phyloP scores from a whole-genome alignment of 2,329 filamentous ascomycete genomes.

The Penicillium fuscoglaucum region DNA sequence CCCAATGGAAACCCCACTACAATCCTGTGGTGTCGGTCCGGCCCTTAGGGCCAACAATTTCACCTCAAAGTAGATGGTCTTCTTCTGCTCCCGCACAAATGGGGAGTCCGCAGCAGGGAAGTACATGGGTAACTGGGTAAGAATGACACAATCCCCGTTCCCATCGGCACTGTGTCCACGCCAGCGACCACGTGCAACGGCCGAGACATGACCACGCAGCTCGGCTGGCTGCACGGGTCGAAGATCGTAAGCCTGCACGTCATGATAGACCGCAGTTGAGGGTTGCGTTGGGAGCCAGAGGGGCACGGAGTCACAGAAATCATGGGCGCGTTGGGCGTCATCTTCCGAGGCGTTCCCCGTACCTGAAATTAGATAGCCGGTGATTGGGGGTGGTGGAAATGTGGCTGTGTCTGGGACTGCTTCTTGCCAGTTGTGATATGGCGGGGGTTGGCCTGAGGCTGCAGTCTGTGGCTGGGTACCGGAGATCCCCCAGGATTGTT shows the following conservation, averaged over 20 bases:
- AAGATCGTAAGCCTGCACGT: slow-evolving; percentile 48
- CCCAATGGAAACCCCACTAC: slow-evolving; percentile 59
- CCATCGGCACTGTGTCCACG: slow-evolving; percentile 45
- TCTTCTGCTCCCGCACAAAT: slow-evolving; percentile 45
- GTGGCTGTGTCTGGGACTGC: slow-evolving; percentile 59
- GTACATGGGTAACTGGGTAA: slow-evolving; percentile 59
- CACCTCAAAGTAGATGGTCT: slow-evolving; percentile 62
- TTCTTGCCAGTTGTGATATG: slow-evolving; percentile 63
- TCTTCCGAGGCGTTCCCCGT: slow-evolving; percentile 58
- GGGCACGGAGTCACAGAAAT: slow-evolving; percentile 55
- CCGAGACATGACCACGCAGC: slow-evolving; percentile 42
- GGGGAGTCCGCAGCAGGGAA: slow-evolving; percentile 54
- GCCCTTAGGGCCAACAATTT: slow-evolving; percentile 48
- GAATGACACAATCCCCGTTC: slow-evolving; percentile 53
- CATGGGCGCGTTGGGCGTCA: slow-evolving; percentile 57
- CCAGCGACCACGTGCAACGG: slow-evolving; percentile 44
- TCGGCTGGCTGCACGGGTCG: slow-evolving; percentile 46
- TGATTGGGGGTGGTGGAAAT: slow-evolving; percentile 60
- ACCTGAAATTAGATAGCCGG: slow-evolving; percentile 55
- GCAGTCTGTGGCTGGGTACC: neutral
- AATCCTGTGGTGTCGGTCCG: slow-evolving; percentile 33
- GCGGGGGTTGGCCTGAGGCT: slow-evolving; percentile 45
- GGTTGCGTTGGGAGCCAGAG: slow-evolving; percentile 53
- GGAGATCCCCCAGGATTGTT: neutral
- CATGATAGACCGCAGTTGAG: slow-evolving; percentile 43